Evolutionary conservation across 23 red algal genomes (phyloP).

Genomic region (Gracilaria gracilis): DNA sequence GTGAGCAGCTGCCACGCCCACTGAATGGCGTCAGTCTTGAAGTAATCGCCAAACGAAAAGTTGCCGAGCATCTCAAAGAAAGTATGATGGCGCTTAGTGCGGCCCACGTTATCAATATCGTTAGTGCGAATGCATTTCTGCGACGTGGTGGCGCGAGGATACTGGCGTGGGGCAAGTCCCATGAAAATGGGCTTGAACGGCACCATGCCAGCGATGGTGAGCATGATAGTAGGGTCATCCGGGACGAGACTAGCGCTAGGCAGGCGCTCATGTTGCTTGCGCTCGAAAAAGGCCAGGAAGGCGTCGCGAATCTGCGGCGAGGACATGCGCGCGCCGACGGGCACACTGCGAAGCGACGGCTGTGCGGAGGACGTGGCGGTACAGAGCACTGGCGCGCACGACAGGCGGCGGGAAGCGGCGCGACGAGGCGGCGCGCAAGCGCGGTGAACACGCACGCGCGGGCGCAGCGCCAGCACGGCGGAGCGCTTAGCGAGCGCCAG

Average conservation of each 20-base stretch:
- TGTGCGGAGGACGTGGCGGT: constrained; percentile 32
- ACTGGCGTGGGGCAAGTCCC: constrained; percentile 59
- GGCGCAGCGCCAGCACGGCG: constrained; percentile 1
- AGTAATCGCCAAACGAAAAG: constrained; percentile 98
- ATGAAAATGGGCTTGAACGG: constrained; percentile 97
- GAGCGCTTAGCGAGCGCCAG: constrained; percentile 34
- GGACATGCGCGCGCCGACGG: constrained; percentile 67
- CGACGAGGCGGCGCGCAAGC: background rate
- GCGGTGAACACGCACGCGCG: background rate
- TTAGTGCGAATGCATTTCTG: constrained; percentile 96
- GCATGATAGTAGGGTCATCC: constrained; percentile 93
- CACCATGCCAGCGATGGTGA: constrained; percentile 99
- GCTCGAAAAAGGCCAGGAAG: constrained; percentile 85
- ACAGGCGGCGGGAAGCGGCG: background rate
- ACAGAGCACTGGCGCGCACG: constrained; percentile 33
- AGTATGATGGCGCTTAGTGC: constrained; percentile 91
- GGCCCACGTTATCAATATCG: constrained; percentile 97
- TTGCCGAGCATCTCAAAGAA: constrained; percentile 99
- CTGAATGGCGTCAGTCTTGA: constrained; percentile 86
- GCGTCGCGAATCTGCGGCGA: constrained; percentile 84
- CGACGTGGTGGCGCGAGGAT: constrained; percentile 70
- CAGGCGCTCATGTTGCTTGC: constrained; percentile 56
- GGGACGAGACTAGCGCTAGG: constrained; percentile 86
- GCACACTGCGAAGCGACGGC: constrained; percentile 10
- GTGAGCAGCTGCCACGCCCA: constrained; percentile 92